Percentiles rank a stretch among this genome's conserved stretches.
Conservation (phyloP, 1,139 yeast genomes). For the Cylindricascospora bacillispora region DNA sequence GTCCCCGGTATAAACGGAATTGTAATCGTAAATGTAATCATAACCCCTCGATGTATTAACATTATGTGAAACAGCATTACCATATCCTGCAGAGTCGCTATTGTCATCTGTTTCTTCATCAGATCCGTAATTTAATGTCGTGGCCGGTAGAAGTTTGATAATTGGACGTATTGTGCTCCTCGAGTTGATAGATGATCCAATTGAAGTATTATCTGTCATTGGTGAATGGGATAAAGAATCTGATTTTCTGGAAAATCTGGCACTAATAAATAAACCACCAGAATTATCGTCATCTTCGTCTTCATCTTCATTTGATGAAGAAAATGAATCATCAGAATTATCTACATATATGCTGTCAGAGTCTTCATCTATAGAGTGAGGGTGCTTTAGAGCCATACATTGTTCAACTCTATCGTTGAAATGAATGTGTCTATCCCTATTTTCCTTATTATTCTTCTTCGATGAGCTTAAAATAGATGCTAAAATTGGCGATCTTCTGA, state of each 20-base stretch:
- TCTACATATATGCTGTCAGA: slow-evolving; percentile 7
- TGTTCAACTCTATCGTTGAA: slow-evolving; percentile 90
- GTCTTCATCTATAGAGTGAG: slow-evolving; percentile 16
- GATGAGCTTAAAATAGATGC: slow-evolving; percentile 11
- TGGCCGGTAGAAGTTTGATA: slow-evolving; percentile 69
- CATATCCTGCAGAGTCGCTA: slow-evolving; percentile 29
- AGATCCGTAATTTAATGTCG: slow-evolving; percentile 65
- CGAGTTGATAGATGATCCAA: slow-evolving; percentile 18
- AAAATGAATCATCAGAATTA: slow-evolving; percentile 17
- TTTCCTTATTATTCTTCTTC: slow-evolving; percentile 17
- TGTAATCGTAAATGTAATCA: slow-evolving; percentile 79
- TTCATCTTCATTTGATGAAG: slow-evolving; percentile 22
- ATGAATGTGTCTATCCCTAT: slow-evolving; percentile 50
- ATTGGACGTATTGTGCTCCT: slow-evolving; percentile 31
- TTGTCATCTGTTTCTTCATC: slow-evolving; percentile 56
- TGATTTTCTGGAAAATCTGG: slow-evolving; percentile 22
- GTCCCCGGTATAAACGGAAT: slow-evolving; percentile 60
- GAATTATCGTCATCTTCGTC: slow-evolving; percentile 25
- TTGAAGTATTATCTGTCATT: slow-evolving; percentile 24
- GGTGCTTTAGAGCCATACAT: slow-evolving; percentile 57
- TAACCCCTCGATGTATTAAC: slow-evolving; percentile 65
- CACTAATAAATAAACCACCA: slow-evolving; percentile 28
- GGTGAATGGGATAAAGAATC: slow-evolving; percentile 16
- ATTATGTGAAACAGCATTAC: slow-evolving; percentile 58
- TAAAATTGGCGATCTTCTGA: slow-evolving; percentile 2